These are phyloP conservation scores for Hypoxylon sp. DNA, from an alignment of 2,329 filamentous ascomycete genomes.

Conservation along the genomic window DNA sequence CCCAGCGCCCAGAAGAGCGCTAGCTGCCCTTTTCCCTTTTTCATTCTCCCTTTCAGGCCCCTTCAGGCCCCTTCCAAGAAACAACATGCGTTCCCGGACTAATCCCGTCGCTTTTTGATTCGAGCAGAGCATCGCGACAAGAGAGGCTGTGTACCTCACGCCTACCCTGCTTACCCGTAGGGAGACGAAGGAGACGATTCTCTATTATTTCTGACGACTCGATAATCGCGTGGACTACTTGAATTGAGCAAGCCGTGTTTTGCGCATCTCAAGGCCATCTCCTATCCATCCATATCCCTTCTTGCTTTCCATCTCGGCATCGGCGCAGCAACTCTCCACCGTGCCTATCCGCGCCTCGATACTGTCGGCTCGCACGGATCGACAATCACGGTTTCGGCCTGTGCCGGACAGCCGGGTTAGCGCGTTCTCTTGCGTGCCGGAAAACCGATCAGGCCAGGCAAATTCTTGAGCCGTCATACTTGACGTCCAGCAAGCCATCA, in stretches of 20 bases:
- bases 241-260: not conserved
- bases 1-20: too few relatives aligned
- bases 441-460: slow-evolving; percentile 35
- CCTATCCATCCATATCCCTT: not conserved
- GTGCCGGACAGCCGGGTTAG: slow-evolving; percentile 39
- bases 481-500: slow-evolving; percentile 29
- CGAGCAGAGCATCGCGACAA: too few relatives aligned
- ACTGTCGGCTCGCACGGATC: slow-evolving; percentile 28
- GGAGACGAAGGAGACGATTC: too few relatives aligned
- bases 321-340: not conserved
- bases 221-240: not conserved
- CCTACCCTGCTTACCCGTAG: too few relatives aligned
- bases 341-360: not conserved
- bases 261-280: not conserved
- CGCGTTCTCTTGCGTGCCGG: slow-evolving; percentile 33
- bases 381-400: slow-evolving; percentile 32
- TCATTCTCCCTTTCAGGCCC: not conserved
- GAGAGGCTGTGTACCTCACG: too few relatives aligned
- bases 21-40: not conserved
- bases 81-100: not conserved
- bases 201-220: too few relatives aligned
- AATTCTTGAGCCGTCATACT: slow-evolving; percentile 36
- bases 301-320: not conserved
- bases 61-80: too few relatives aligned
- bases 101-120: not conserved